These are phyloP conservation scores for Rhodotorula taiwanensis DNA, from an alignment of 768 basidiomycete genomes.

Conservation along the genomic window DNA sequence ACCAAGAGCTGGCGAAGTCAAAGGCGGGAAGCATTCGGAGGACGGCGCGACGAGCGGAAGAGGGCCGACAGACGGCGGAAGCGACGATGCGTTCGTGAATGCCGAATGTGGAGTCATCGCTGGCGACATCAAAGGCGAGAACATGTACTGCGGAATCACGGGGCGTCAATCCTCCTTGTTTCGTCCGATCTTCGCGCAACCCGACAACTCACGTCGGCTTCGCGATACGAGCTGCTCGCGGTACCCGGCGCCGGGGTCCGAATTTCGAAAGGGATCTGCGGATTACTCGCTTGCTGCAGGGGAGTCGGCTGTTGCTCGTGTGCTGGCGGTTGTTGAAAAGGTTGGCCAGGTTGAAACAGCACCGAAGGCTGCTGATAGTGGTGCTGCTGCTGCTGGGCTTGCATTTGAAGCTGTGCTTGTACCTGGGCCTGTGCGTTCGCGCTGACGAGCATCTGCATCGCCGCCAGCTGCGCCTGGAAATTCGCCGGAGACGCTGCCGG, in stretches of 20 bases:
- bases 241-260: neutral
- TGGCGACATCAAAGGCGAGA: conserved; percentile 47
- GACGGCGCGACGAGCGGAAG: conserved; percentile 22
- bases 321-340: no score
- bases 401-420: conserved; percentile 5
- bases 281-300: no score
- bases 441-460: conserved; percentile 17
- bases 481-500: neutral
- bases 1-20: conserved; percentile 37
- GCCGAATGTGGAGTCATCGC: conserved; percentile 43
- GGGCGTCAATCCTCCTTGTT: neutral
- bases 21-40: conserved; percentile 37
- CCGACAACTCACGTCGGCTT: conserved; percentile 12
- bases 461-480: conserved; percentile 14
- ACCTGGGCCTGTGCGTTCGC: conserved; percentile 5
- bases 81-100: conserved; percentile 36
- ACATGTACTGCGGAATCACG: conserved; percentile 39
- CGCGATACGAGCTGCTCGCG: conserved; percentile 26
- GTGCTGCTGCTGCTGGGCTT: neutral
- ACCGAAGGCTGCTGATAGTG: conserved; percentile 6
- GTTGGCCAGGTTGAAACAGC: no score
- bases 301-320: no score
- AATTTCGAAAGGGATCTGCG: no score
- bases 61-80: conserved; percentile 27
- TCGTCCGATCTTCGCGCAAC: no score